Evolutionary conservation across 257 asterid genomes (phyloP).

Genomic region (Fraxinus quadrangulata): DNA sequence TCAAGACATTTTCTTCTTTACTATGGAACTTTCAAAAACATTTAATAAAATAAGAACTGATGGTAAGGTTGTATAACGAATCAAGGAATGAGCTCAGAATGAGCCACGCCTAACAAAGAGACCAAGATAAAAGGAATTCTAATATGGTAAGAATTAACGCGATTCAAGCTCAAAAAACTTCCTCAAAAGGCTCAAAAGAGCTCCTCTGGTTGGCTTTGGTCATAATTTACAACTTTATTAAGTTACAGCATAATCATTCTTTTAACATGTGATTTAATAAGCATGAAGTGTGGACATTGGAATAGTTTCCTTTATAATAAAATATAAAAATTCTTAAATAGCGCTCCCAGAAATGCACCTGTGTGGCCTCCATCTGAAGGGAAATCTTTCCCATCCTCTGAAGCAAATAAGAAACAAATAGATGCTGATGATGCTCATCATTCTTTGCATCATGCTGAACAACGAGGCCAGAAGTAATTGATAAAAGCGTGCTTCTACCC

Average conservation of each 20-base stretch:
- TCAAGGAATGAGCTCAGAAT: neutral
- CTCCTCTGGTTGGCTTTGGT: neutral
- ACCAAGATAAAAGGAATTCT: neutral
- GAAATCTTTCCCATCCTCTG: conserved; percentile 77
- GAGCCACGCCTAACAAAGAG: neutral
- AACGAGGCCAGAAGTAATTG: conserved; percentile 51
- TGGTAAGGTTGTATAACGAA: neutral
- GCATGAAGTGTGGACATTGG: neutral
- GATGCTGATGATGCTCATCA: conserved; percentile 34
- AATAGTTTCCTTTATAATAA: neutral
- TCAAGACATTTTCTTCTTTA: no score
- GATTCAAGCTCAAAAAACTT: neutral
- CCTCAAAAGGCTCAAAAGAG: neutral
- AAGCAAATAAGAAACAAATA: conserved; percentile 68
- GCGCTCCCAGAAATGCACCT: conserved; percentile 46
- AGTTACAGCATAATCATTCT: neutral
- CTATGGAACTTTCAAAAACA: neutral
- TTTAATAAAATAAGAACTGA: no score
- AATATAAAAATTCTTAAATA: neutral
- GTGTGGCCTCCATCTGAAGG: conserved; percentile 62
- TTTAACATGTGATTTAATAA: neutral
- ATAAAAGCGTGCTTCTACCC: conserved; percentile 59
- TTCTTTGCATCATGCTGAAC: conserved; percentile 33
- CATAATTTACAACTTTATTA: neutral
- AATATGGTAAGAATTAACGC: neutral